phyloP scores from a whole-genome alignment of 768 basidiomycete species.

The Suillus americanus region DNA sequence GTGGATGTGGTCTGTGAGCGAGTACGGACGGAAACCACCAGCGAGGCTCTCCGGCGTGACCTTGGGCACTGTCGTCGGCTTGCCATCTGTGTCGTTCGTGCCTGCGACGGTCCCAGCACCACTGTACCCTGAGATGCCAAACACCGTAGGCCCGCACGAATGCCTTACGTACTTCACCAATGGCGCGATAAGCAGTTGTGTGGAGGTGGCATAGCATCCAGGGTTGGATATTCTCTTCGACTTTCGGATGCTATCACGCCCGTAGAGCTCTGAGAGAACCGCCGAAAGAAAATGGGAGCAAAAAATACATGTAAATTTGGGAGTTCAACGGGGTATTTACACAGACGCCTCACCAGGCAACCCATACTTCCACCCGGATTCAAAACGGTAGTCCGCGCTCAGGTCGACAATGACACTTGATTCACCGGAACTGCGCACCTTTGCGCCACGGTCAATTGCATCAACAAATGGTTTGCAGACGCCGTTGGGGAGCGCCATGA shows the following conservation, averaged over 20 bases:
- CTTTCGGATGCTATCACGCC: conserved; percentile 60
- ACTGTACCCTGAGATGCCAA: conserved; percentile 92
- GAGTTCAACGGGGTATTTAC: conserved; percentile 36
- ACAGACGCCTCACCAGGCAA: conserved; percentile 87
- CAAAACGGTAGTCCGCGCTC: conserved; percentile 94
- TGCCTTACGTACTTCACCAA: conserved; percentile 68
- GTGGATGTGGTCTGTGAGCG: conserved; percentile 97
- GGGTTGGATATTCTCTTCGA: conserved; percentile 94
- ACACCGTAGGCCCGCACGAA: conserved; percentile 73
- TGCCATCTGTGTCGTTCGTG: conserved; percentile 60
- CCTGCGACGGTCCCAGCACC: conserved; percentile 89
- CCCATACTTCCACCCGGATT: conserved; percentile 95
- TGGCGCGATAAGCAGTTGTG: conserved; percentile 90
- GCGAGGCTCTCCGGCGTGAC: conserved; percentile 72
- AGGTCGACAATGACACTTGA: conserved; percentile 88
- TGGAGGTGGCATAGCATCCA: conserved; percentile 94
- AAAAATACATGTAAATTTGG: conserved; percentile 36
- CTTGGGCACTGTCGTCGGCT: conserved; percentile 78
- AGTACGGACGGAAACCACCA: conserved; percentile 80
- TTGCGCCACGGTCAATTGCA: conserved; percentile 79
- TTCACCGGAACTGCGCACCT: conserved; percentile 45
- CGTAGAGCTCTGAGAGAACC: conserved; percentile 74
- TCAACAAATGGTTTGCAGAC: conserved; percentile 96
- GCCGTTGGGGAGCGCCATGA: conserved; percentile 99
- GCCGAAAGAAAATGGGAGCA: conserved; percentile 20